phyloP scores from a whole-genome alignment of 345 rosid species.

The rapeseed (Brassica napus) region Da-Ae NC_063452.1:22194001-22194500 shows the following conservation, averaged over 20 bases:
- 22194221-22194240: slow-evolving; percentile 53
- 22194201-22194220: slow-evolving; percentile 58
- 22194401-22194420: slow-evolving; percentile 59
- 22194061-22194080: not conserved
- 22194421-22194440: slow-evolving; percentile 82
- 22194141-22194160: slow-evolving; percentile 13
- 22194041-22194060: not conserved
- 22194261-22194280: slow-evolving; percentile 57
- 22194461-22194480: slow-evolving; percentile 79
- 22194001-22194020: not conserved
- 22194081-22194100: not conserved
- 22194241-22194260: slow-evolving; percentile 54
- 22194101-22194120: not conserved
- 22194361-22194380: slow-evolving; percentile 63
- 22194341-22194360: slow-evolving; percentile 51
- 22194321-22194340: slow-evolving; percentile 57
- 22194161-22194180: slow-evolving; percentile 56
- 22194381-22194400: slow-evolving; percentile 64
- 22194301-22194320: slow-evolving; percentile 66
- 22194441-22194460: slow-evolving; percentile 89
- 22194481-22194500: slow-evolving; percentile 70
- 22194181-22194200: slow-evolving; percentile 56
- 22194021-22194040: too few species aligned
- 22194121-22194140: not conserved
- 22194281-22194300: slow-evolving; percentile 69